Percentiles rank a stretch among this genome's conserved stretches.
These are phyloP conservation scores for Scedosporium boydii DNA, from an alignment of 2,329 filamentous ascomycete genomes.

Conservation along the genomic window DNA sequence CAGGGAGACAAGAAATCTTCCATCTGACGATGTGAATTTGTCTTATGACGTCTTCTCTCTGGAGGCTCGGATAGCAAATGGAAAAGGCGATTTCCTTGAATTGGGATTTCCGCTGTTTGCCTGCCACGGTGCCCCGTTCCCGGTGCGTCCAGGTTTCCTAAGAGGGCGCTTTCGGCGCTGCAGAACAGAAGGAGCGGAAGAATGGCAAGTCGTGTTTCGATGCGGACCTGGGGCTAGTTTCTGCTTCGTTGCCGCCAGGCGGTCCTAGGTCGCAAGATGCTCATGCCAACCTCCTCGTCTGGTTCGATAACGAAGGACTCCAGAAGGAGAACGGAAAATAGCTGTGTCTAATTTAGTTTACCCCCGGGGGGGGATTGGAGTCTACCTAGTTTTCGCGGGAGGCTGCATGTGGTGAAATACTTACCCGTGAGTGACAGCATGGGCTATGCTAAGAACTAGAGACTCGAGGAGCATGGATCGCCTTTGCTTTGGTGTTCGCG, in stretches of 20 bases:
- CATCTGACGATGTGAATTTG: neutral
- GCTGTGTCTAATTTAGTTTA: neutral
- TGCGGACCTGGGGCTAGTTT: too few species aligned
- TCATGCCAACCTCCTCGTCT: too few species aligned
- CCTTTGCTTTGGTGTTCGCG: neutral
- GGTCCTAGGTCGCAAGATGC: too few species aligned
- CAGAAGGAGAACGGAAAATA: neutral
- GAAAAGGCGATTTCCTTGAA: neutral
- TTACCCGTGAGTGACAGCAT: neutral
- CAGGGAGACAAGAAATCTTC: neutral
- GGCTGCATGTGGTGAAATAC: neutral
- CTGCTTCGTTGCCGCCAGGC: too few species aligned
- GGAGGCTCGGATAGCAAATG: neutral
- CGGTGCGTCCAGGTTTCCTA: neutral
- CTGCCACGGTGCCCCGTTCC: neutral
- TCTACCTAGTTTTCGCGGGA: neutral
- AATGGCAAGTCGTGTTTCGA: too few species aligned
- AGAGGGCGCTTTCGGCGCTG: neutral
- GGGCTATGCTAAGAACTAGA: neutral
- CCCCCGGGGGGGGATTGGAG: neutral
- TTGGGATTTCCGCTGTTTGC: neutral
- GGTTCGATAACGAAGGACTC: neutral
- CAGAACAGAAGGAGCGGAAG: neutral
- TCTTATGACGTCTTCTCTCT: neutral
- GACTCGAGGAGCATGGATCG: slow-evolving; percentile 4